These are phyloP conservation scores for Oryza australiensis DNA, from an alignment of 176 grass and related monocot species.

Conservation along the genomic window DNA sequence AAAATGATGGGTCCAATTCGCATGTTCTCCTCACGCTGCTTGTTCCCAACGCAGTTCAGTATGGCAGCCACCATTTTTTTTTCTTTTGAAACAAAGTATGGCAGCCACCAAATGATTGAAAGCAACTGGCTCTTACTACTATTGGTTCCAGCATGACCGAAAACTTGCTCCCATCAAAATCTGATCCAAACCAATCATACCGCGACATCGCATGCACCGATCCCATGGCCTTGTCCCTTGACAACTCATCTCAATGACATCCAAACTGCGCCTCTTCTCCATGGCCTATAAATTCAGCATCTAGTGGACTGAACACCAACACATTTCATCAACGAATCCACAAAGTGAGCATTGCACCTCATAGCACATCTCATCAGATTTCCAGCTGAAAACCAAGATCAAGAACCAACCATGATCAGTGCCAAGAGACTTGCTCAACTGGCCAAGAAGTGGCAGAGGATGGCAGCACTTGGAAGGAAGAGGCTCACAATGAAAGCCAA, in stretches of 20 bases:
- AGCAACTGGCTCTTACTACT: background rate
- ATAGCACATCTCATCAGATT: background rate
- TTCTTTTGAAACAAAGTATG: background rate
- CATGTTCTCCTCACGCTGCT: background rate
- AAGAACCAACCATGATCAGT: background rate
- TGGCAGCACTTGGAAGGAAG: slow-evolving; percentile 38
- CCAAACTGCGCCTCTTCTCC: background rate
- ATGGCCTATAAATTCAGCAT: background rate
- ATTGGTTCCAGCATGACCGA: background rate
- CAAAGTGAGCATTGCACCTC: background rate
- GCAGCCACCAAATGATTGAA: background rate
- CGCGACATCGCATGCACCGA: background rate
- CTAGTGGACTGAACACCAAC: background rate
- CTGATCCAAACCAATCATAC: slow-evolving; percentile 16
- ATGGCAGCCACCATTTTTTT: background rate
- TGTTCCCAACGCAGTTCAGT: background rate
- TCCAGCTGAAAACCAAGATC: background rate
- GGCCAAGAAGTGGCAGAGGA: slow-evolving; percentile 44
- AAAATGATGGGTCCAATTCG: background rate
- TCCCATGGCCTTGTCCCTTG: background rate
- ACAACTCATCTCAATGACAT: background rate
- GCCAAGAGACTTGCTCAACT: background rate
- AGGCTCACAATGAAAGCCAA: slow-evolving; percentile 17
- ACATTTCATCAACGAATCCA: background rate
- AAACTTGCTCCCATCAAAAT: slow-evolving; percentile 36